These are phyloP conservation scores for Rhodotorula toruloides DNA, from an alignment of 768 basidiomycete genomes.

Conservation along the genomic window DNA sequence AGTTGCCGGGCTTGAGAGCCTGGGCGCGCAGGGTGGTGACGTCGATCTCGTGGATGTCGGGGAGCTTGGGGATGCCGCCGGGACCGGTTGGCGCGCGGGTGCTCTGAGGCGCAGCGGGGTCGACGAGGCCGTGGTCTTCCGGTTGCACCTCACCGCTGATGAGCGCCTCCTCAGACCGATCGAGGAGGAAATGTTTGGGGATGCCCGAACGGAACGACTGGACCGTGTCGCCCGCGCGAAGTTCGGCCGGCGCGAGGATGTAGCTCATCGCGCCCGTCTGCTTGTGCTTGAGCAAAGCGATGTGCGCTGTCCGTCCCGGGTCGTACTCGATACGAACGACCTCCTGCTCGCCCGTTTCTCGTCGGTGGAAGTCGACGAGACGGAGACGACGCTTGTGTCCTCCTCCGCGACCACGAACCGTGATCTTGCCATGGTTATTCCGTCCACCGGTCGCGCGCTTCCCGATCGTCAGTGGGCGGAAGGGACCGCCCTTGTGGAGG, in stretches of 20 bases:
- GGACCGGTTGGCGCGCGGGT: slow-evolving; percentile 14
- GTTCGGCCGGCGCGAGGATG: slow-evolving; percentile 83
- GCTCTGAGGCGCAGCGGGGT: slow-evolving; percentile 21
- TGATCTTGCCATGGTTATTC: slow-evolving; percentile 74
- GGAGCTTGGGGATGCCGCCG: slow-evolving; percentile 1
- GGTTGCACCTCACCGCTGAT: not conserved
- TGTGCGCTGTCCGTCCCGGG: slow-evolving; percentile 87
- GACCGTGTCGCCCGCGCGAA: slow-evolving; percentile 81
- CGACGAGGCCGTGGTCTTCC: not conserved
- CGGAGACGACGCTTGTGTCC: slow-evolving; percentile 84
- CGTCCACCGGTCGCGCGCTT: slow-evolving; percentile 81
- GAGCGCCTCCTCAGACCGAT: not conserved
- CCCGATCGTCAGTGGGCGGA: slow-evolving; percentile 73
- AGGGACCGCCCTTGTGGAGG: slow-evolving; percentile 75
- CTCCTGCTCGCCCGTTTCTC: slow-evolving; percentile 73
- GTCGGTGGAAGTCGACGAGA: slow-evolving; percentile 74
- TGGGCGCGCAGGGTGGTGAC: slow-evolving; percentile 75
- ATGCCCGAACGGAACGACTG: slow-evolving; percentile 62
- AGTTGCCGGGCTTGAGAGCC: slow-evolving; percentile 85
- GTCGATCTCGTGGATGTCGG: slow-evolving; percentile 51
- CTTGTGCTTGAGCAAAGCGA: slow-evolving; percentile 73
- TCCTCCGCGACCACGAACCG: slow-evolving; percentile 81
- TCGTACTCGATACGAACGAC: slow-evolving; percentile 96
- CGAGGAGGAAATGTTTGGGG: slow-evolving; percentile 24
- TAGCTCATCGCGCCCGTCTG: slow-evolving; percentile 63